Percentiles rank a stretch among this genome's conserved stretches.
Conservation (phyloP, 225 moss, liverwort and hornwort genomes). For the Marchantia paleacea region DNA sequence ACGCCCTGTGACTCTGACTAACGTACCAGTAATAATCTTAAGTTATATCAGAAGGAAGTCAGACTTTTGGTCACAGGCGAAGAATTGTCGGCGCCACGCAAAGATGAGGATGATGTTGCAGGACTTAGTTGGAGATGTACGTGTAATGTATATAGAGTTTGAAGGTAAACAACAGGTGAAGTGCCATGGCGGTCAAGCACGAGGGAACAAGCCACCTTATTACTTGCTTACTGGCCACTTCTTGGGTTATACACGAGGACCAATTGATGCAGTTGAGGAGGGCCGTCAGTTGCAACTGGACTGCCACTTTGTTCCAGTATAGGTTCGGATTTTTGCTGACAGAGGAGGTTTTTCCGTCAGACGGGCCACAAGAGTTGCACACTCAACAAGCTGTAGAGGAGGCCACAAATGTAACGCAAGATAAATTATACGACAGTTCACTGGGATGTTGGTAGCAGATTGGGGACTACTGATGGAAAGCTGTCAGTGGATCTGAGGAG, state of each 20-base stretch:
- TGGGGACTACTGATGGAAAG: background rate
- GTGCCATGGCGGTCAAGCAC: background rate
- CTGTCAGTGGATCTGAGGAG: background rate
- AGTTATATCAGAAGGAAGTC: background rate
- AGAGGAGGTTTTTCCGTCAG: background rate
- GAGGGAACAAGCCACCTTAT: background rate
- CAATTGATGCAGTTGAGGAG: background rate
- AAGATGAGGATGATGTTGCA: background rate
- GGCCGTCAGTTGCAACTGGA: background rate
- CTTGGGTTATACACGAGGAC: background rate
- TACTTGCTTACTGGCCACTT: background rate
- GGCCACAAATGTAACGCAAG: background rate
- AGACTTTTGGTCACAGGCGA: constrained; percentile 9
- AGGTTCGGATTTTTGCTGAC: background rate
- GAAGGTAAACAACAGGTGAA: background rate
- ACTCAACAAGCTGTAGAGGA: background rate
- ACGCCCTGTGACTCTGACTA: background rate
- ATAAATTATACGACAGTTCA: background rate
- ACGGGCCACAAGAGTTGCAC: no score
- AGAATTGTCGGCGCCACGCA: constrained; percentile 4
- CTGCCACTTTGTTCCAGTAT: background rate
- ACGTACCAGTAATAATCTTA: background rate
- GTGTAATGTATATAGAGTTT: constrained; percentile 13
- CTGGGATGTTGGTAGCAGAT: background rate
- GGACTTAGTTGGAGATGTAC: background rate